Base-by-base conservation (phyloP, 2,329 filamentous ascomycete species). In the Fusarium nurragi region DNA sequence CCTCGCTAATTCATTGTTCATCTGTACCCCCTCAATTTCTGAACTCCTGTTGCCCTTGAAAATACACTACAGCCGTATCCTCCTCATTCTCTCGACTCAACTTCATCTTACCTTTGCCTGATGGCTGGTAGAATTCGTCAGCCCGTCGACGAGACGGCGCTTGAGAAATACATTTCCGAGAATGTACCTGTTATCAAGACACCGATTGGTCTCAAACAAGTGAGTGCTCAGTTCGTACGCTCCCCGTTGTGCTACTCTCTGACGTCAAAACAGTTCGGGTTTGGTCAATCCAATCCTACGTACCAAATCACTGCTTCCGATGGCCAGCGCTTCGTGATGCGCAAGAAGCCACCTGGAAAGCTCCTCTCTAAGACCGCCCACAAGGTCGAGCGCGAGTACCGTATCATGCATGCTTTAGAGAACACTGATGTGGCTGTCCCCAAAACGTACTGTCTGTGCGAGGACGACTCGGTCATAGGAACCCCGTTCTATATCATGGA, bases 401-500 rank as follows among this genome's bases (percentile, higher is more conserved):
- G 90, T 73, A 91, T 98, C 74, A 91, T 98, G 73, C 88, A 92
- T 75, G 94, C 94, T 4, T 84, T 98, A 28, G 87, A 88, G 53
- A 65, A 81, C 51, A 96, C 92, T 19, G 88, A 92, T 74, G 93
- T 98, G 10, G 92, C 94, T 0, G 93, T 97, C 0, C 95, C 95
- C 6, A 89, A 86, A 76, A 87, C 92, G 12, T 90, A 93, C 76
- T 90, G 89, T 72, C 85, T 98, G 18, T 99, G 95, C 79, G 90
- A 96, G 77, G 94, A 98, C 78, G 81, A 83, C 37, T 80, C 78
- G 55, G 83, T 98, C 34, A 83, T 98, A 64, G 95, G 94, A 54
- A 98, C 94, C 9, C 87, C 93, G 7, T 99, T 98, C 78, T 98
- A 99, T 80, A 89, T 98, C 74, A 98, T 99, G 95, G 89, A 93